Base-by-base conservation (phyloP, 1,284 basidiomycete genomes). In the Entoloma clypeatum region DNA sequence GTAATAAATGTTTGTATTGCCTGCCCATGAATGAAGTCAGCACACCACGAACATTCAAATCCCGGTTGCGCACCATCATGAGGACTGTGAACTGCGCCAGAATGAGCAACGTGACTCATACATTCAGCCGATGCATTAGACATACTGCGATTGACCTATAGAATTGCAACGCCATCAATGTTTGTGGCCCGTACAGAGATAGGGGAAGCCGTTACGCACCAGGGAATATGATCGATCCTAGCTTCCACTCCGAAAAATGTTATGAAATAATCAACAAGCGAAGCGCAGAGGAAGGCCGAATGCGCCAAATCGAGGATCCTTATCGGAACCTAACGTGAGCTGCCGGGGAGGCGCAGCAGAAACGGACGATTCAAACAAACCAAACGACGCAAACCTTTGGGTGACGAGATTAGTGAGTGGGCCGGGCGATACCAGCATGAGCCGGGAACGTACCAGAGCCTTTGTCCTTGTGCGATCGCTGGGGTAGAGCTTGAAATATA, bases 81-180 rank as follows among this genome's bases (percentile, higher is more conserved):
- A 63, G 60, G 19, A 74, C 65, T 5, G 72, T 69, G 27, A 75
- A 44, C 75, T 77, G 42, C 21, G 4, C n/a, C n/a, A n/a, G 35
- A n/a, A 30, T 24, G 5, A 2, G 5, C 28, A 51, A 24, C 36
- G 44, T 21, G 13, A 35, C 17, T 38, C 21, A 30, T 7, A 28
- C 14, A 16, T 38, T 7, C 9, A 24, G 3, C 3, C 36, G 9
- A 17, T 19, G 26, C 2, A 29, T 37, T 4, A 2, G 10, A 7
- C 70, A 25, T 49, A 75, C 73, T 7, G 68, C 66, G 18, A 74
- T 53, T 11, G 64, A 61, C 56, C 72, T 74, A 32, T 13, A 14
- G 36, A 24, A 22, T 23, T 35, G 28, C 3, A 22, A 23, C 22
- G 39, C 35, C 8, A 41, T 41, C 24, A 34, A 36, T 9, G 4